Conservation (phyloP, 177 flowering plant genomes). For the Vitis hybrid region DNA sequence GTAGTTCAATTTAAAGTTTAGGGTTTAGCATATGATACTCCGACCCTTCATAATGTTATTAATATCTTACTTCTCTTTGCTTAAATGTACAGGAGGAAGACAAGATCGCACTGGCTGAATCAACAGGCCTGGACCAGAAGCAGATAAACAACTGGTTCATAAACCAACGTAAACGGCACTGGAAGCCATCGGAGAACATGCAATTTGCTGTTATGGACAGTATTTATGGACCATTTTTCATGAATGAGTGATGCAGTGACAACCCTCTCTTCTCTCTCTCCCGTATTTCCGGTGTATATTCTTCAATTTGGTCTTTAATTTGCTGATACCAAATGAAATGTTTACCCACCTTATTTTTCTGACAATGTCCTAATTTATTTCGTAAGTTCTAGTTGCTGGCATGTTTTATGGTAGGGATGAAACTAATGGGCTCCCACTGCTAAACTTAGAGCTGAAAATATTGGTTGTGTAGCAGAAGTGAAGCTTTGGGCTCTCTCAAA, state of each 20-base stretch:
- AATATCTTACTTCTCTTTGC: neutral
- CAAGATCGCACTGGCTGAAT: slow-evolving; percentile 54
- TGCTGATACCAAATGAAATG: slow-evolving; percentile 3
- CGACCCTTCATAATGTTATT: neutral
- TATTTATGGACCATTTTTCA: slow-evolving; percentile 39
- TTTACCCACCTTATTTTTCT: neutral
- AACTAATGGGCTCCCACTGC: too few species aligned
- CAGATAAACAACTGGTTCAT: slow-evolving; percentile 77
- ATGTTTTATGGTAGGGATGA: too few species aligned
- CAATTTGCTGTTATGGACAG: slow-evolving; percentile 60
- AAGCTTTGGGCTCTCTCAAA: too few species aligned
- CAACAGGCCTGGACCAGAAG: slow-evolving; percentile 65
- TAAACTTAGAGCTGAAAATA: too few species aligned
- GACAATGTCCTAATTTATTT: neutral
- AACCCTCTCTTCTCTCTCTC: neutral
- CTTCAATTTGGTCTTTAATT: neutral
- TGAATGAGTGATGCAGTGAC: slow-evolving; percentile 30
- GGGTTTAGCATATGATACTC: neutral
- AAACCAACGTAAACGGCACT: slow-evolving; percentile 65
- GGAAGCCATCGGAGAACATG: slow-evolving; percentile 72
- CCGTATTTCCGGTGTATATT: slow-evolving; percentile 1
- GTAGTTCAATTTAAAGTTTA: too few species aligned
- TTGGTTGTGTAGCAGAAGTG: too few species aligned
- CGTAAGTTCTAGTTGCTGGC: too few species aligned
- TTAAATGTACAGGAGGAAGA: slow-evolving; percentile 52